A percentile compares a stretch with the other conserved stretches of the same genome.
These are phyloP conservation scores for Dioszegia hungarica DNA, from an alignment of 768 basidiomycete genomes.

Conservation along the genomic window DNA sequence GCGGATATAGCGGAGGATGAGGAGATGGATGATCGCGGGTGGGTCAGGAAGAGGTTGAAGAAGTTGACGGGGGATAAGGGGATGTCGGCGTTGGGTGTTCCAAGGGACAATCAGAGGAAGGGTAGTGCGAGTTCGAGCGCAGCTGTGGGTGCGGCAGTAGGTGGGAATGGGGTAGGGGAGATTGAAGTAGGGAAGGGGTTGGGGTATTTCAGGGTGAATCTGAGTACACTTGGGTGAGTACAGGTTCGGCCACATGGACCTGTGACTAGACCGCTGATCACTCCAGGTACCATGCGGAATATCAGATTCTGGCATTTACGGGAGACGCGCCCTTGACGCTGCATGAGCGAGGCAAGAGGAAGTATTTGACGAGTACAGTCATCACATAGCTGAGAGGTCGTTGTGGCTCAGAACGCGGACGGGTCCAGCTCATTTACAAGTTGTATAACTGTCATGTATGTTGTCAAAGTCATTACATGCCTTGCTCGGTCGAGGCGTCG, in stretches of 20 bases:
- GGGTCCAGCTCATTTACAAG: not conserved
- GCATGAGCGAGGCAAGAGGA: constrained; percentile 54
- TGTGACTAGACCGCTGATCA: constrained; percentile 39
- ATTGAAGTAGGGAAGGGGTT: constrained; percentile 14
- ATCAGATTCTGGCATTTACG: constrained; percentile 80
- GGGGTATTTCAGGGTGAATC: constrained; percentile 54
- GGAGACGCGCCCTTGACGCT: constrained; percentile 62
- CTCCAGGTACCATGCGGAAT: constrained; percentile 58
- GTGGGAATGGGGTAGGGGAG: not conserved
- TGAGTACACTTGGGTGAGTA: constrained; percentile 53
- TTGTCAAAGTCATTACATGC: too few species aligned
- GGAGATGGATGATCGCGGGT: constrained; percentile 22
- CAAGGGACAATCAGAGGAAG: too few species aligned
- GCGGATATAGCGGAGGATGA: constrained; percentile 2
- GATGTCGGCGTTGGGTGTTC: too few species aligned
- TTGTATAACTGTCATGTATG: not conserved
- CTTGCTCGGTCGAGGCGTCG: too few species aligned
- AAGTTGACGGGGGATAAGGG: too few species aligned
- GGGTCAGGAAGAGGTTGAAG: not conserved
- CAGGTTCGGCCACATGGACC: not conserved
- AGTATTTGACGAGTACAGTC: constrained; percentile 52
- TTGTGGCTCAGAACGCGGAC: not conserved
- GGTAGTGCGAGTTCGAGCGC: too few species aligned
- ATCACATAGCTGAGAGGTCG: not conserved
- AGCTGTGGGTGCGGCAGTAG: too few species aligned